phyloP scores from a whole-genome alignment of 2,329 filamentous ascomycete species.

The Zymoseptoria brevis region DNA sequence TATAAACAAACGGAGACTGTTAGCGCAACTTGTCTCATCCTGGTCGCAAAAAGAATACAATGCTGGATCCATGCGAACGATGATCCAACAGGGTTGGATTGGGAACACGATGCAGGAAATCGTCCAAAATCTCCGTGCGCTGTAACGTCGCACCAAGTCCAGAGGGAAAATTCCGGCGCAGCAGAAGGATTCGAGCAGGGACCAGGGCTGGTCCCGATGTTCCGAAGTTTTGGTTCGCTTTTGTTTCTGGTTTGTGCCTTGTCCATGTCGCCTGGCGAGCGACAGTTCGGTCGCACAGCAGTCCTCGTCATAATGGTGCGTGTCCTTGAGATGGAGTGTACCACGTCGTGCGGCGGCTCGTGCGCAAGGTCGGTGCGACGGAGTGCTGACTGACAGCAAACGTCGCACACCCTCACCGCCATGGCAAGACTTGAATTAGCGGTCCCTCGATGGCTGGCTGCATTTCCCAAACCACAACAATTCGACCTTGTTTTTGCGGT shows the following conservation, averaged over 20 bases:
- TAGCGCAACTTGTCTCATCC: neutral
- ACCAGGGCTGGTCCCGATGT: slow-evolving; percentile 5
- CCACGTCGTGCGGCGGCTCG: slow-evolving; percentile 17
- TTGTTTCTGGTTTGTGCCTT: slow-evolving; percentile 6
- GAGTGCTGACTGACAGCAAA: slow-evolving; percentile 17
- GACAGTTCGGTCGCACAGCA: slow-evolving; percentile 20
- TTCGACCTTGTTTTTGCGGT: slow-evolving; percentile 14
- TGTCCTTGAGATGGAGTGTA: slow-evolving; percentile 8
- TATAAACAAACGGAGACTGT: slow-evolving; percentile 31
- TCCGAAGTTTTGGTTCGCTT: slow-evolving; percentile 3
- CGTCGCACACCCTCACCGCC: slow-evolving; percentile 15
- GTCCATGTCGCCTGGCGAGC: slow-evolving; percentile 17
- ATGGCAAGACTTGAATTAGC: slow-evolving; percentile 2
- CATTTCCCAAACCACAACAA: slow-evolving; percentile 11
- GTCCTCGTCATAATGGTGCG: slow-evolving; percentile 1
- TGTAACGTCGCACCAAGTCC: slow-evolving; percentile 16
- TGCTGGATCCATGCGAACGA: slow-evolving; percentile 8
- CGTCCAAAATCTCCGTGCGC: slow-evolving; percentile 9
- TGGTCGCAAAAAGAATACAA: neutral
- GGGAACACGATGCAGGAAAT: slow-evolving; percentile 3
- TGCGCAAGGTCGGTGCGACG: slow-evolving; percentile 14
- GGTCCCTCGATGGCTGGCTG: slow-evolving; percentile 11
- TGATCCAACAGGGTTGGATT: slow-evolving; percentile 5
- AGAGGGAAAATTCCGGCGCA: neutral
- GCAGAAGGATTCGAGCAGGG: slow-evolving; percentile 2